A percentile compares a stretch with the other conserved stretches of the same genome.
phyloP scores from a whole-genome alignment of 2,329 filamentous ascomycete species.

The Penicillium olsonii region DNA sequence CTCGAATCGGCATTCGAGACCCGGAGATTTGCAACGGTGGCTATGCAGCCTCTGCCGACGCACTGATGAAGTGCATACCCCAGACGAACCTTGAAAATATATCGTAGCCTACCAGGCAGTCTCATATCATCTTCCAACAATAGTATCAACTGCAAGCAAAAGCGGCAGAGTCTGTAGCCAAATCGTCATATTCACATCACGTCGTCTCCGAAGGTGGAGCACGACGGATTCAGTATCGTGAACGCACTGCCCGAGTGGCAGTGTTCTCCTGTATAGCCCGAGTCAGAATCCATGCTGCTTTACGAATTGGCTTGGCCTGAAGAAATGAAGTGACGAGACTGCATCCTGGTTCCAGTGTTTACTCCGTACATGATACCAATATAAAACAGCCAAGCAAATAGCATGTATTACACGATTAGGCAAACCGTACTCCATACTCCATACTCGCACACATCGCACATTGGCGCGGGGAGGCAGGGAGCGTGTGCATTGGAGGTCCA shows the following conservation, averaged over 20 bases:
- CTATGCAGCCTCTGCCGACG: slow-evolving; percentile 10
- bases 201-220: neutral
- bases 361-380: neutral
- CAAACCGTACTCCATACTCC: neutral
- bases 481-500: slow-evolving; percentile 6
- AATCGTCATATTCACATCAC: neutral
- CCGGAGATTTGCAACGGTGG: slow-evolving; percentile 5
- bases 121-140: slow-evolving; percentile 5
- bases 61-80: neutral
- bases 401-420: neutral
- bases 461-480: neutral
- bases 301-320: neutral
- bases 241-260: slow-evolving; percentile 3
- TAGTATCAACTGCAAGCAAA: neutral
- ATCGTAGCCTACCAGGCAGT: slow-evolving; percentile 9
- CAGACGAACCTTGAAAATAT: neutral
- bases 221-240: neutral
- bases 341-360: neutral
- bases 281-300: slow-evolving; percentile 1
- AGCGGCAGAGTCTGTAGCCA: neutral
- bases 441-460: neutral
- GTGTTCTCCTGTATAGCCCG: neutral
- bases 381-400: slow-evolving; percentile 5
- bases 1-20: neutral
- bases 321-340: neutral